Base-by-base conservation (phyloP, 108 stramenopile species). In the Nitzschia sp. region DNA sequence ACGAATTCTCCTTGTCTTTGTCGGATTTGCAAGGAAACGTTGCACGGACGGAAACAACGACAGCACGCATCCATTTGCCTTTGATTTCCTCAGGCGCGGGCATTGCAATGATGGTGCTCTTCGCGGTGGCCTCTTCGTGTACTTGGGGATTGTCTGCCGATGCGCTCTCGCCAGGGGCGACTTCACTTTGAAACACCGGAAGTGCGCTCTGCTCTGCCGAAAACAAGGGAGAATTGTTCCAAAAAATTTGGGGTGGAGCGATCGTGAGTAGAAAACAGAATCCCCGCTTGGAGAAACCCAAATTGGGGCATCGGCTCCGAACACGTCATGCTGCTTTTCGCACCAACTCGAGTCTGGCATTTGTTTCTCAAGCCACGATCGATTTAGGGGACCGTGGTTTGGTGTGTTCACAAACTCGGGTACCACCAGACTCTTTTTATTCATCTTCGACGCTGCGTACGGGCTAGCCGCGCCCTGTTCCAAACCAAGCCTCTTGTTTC, bases 261-360 rank as follows among this genome's bases (percentile, higher is more conserved):
- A 23, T 26, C 66, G 68, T 1, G 77, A 79, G 59, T 87, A 87
- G 1, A 79, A 42, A 1, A 87, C 64, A 2, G n/a, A 11, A 54
- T 87, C 86, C 13, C 83, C 83, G 46, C 36, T 23, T 55, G 84
- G 86, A 0, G 86, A 83, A 17, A 82, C 42, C 86, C 86, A 87
- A 33, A 29, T 38, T 18, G 26, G 21, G 21, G 15, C n/a, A 36
- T 28, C 25, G 8, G 30, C 8, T 21, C 48, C 4, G 25, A 13
- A 26, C 28, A 25, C 34, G 23, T 36, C 19, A 23, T 42, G 15
- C 25, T 23, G 28, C 19, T 4, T 24, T 72, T 35, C 27, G 38
- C 17, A 21, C 31, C 2, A 46, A 34, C 29, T 33, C 2, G 27
- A 19, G 33, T 72, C 66, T 23, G 64, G 62, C 9, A 35, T 32